Conservation (phyloP, 305 asterid genomes). For the Fraxinus greggii region DNA sequence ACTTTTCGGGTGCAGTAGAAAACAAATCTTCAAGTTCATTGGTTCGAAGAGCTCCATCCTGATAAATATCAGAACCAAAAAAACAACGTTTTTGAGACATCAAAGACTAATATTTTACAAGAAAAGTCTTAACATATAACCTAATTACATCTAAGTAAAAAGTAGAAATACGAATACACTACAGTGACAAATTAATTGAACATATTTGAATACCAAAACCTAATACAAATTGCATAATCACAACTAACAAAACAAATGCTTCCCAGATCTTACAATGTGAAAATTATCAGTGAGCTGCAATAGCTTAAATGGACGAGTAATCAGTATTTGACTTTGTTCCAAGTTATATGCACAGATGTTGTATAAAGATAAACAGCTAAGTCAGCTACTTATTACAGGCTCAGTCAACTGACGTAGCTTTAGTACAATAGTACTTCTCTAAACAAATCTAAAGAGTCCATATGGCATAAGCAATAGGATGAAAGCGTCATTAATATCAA, state of each 20-base stretch:
- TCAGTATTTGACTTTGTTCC: neutral
- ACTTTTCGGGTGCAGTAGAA: slow-evolving; percentile 97
- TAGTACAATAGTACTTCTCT: neutral
- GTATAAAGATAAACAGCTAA: neutral
- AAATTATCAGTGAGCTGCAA: neutral
- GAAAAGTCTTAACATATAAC: slow-evolving; percentile 17
- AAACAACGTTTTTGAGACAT: slow-evolving; percentile 23
- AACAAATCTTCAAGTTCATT: slow-evolving; percentile 89
- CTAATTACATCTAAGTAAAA: slow-evolving; percentile 5
- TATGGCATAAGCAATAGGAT: neutral
- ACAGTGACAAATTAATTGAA: slow-evolving; percentile 11
- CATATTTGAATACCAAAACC: neutral
- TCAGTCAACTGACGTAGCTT: neutral
- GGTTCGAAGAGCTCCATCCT: slow-evolving; percentile 89
- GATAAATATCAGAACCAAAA: slow-evolving; percentile 36
- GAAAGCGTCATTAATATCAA: neutral
- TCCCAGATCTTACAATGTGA: neutral
- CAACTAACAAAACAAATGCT: neutral
- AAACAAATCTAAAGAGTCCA: neutral
- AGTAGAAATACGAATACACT: neutral
- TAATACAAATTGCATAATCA: slow-evolving; percentile 7
- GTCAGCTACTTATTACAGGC: neutral
- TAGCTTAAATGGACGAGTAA: neutral
- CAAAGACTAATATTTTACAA: neutral
- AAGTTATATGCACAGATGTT: neutral